Base-by-base conservation (phyloP, 257 asterid species). In the Fraxinus excelsior region DNA sequence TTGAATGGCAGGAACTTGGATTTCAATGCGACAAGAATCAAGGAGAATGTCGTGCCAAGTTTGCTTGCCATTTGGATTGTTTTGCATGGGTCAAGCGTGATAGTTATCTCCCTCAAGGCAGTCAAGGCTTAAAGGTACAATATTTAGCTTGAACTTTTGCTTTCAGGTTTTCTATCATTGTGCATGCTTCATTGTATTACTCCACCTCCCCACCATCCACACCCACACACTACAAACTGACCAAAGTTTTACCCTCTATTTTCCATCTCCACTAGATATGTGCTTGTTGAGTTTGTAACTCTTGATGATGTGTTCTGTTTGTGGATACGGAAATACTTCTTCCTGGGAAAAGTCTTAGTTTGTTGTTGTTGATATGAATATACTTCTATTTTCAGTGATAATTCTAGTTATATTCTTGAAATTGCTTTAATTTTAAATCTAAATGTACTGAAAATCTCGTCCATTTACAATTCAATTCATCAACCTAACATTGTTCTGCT, bases 61-160 rank as follows among this genome's bases (percentile, higher is more conserved):
- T 90, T 89, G 93, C 98, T 72, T 96, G 99, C 87, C 99, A 96
- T 87, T 83, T 96, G 80, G 99, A 96, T 80, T 96, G 99, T 87
- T 96, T 90, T 85, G 96, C 98, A 16, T 96, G 99, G 99, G 99
- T 96, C 79, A 96, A 93, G 79, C 99, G 99, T 87, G 99, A 96
- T 82, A 96, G 99, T 87, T 96, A 93, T 90, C 98, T 96, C 26
- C 99, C 99, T 74, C 99, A 96, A 84, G 99, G 99, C 72, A 96
- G 99, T 82, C 99, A 96, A 0, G 98, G 99, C 76, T 83, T 96
- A 69, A 96, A 96, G 99, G 99, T 95, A 81, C 80, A 76, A 46
- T 53, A 70, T 71, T 78, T 53, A 79, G 65, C 80, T 49, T 80
- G 16, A 70, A 66, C 76, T 78, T 77, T 53, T 46, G 49, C 66